Conservation (phyloP, 139 green algal genomes). For the Coelastrella sp. region DNA sequence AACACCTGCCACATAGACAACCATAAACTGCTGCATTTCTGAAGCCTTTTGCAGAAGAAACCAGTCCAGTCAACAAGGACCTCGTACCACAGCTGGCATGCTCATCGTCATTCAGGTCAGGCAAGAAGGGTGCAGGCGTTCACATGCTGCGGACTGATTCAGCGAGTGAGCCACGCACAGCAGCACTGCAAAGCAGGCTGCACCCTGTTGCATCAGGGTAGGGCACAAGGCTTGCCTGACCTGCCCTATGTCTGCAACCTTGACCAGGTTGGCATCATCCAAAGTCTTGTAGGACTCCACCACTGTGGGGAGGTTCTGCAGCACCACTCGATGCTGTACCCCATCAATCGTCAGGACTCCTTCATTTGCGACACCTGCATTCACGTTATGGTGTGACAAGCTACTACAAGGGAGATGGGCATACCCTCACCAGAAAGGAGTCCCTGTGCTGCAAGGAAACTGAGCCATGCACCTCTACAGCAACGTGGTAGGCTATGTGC, state of each 20-base stretch:
- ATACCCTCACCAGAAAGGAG: not conserved
- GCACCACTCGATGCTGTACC: constrained; percentile 59
- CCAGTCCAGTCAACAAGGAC: too few relatives aligned
- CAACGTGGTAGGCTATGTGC: too few relatives aligned
- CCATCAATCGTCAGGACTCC: constrained; percentile 72
- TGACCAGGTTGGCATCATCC: constrained; percentile 94
- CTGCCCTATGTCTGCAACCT: constrained; percentile 89
- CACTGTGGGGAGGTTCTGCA: constrained; percentile 87
- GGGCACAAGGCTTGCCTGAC: too few relatives aligned
- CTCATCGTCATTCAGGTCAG: too few relatives aligned
- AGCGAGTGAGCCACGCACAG: too few relatives aligned
- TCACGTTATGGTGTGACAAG: not conserved
- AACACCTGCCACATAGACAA: constrained; percentile 27
- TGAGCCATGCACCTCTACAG: too few relatives aligned
- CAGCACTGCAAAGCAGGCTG: too few relatives aligned
- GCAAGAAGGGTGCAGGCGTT: too few relatives aligned
- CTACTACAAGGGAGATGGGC: not conserved
- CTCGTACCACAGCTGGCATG: too few relatives aligned
- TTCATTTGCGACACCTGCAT: not conserved
- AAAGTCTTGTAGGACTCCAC: constrained; percentile 95
- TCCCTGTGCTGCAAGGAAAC: too few relatives aligned
- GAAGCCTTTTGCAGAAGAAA: not conserved
- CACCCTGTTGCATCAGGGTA: too few relatives aligned
- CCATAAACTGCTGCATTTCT: not conserved
- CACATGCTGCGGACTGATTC: too few relatives aligned